Conservation (phyloP, 2,329 filamentous ascomycete genomes). For the Colletotrichum truncatum region DNA sequence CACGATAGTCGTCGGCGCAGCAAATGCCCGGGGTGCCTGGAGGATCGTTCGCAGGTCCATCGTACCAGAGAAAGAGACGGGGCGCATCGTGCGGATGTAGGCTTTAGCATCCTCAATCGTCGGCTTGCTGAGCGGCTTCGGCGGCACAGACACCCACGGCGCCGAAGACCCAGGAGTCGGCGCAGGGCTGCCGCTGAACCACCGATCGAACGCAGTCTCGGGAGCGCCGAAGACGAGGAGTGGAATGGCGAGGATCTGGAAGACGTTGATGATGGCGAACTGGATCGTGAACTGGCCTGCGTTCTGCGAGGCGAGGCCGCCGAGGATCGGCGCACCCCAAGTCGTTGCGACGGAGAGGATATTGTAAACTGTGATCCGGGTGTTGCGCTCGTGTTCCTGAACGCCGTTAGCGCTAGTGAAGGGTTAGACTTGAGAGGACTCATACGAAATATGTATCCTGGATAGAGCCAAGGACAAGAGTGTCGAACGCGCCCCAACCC, state of each 20-base stretch:
- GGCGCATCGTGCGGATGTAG: conserved; percentile 51
- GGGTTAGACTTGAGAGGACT: not conserved
- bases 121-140: conserved; percentile 33
- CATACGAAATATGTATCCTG: conserved; percentile 67
- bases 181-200: conserved; percentile 33
- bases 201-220: conserved; percentile 62
- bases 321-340: conserved; percentile 64
- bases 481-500: conserved; percentile 68
- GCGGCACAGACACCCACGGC: not conserved
- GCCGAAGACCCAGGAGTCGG: conserved; percentile 31
- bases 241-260: conserved; percentile 56
- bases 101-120: conserved; percentile 42
- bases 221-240: conserved; percentile 58
- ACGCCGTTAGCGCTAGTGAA: conserved; percentile 32
- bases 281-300: conserved; percentile 53
- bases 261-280: conserved; percentile 60
- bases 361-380: conserved; percentile 55
- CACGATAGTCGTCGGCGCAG: conserved; percentile 59
- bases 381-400: conserved; percentile 62
- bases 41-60: conserved; percentile 44
- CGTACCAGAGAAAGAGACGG: conserved; percentile 45
- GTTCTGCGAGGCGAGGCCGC: conserved; percentile 56
- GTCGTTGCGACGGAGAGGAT: conserved; percentile 54
- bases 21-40: conserved; percentile 57
- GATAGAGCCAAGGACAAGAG: conserved; percentile 60